Percentiles rank a stretch among this genome's conserved stretches.
These are phyloP conservation scores for Tuber calosporum DNA, from an alignment of 495 filamentous ascomycete genomes.

Conservation along the genomic window DNA sequence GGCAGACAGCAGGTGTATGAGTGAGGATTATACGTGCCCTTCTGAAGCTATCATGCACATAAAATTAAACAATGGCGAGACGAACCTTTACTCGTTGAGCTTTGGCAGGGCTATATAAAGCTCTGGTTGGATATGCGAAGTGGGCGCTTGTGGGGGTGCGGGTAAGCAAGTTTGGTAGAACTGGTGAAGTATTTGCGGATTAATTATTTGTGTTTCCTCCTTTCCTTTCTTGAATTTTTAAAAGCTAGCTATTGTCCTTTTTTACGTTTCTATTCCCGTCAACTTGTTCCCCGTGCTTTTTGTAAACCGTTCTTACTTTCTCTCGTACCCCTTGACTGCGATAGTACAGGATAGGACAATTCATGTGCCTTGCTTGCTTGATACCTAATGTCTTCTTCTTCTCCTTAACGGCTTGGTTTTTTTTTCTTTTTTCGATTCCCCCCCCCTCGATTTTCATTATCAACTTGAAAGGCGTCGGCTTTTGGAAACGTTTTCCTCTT, in stretches of 20 bases:
- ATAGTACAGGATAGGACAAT: neutral
- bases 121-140: neutral
- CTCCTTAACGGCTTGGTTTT: neutral
- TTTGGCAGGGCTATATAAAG: constrained; percentile 27
- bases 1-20: constrained; percentile 18
- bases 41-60: constrained; percentile 35
- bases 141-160: constrained; percentile 8
- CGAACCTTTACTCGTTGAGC: neutral
- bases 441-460: neutral
- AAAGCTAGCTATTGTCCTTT: constrained; percentile 6
- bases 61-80: constrained; percentile 29
- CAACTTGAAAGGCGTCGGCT: neutral
- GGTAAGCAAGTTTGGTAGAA: constrained; percentile 7
- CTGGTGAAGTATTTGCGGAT: constrained; percentile 14
- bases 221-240: constrained; percentile 20
- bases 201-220: constrained; percentile 14
- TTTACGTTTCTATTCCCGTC: constrained; percentile 9
- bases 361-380: neutral
- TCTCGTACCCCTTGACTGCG: neutral
- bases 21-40: constrained; percentile 27
- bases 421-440: neutral
- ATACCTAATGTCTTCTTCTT: neutral
- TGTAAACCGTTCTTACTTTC: constrained; percentile 10
- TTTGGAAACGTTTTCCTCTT: neutral
- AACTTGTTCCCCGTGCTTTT: constrained; percentile 10